Conservation (phyloP, 129 eudicot genomes). For the Arctium lappa region DNA sequence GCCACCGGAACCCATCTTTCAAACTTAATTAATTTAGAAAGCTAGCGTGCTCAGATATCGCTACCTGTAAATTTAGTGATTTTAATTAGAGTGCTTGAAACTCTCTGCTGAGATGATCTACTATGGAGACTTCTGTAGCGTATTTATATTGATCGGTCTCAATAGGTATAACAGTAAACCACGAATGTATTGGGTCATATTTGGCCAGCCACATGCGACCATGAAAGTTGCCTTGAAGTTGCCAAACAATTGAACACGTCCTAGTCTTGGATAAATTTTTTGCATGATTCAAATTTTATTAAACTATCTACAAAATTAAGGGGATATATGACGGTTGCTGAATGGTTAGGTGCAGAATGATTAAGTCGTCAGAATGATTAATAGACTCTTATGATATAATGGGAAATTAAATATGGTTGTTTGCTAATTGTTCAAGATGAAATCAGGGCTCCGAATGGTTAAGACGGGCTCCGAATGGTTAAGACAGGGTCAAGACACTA, state of each 20-base stretch:
- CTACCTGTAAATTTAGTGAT: neutral
- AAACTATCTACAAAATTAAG: too few species aligned
- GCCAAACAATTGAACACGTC: neutral
- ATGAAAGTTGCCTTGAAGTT: neutral
- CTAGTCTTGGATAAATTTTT: neutral
- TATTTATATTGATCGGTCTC: neutral
- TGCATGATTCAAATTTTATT: too few species aligned
- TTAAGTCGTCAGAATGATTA: too few species aligned
- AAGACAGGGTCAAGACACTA: too few species aligned
- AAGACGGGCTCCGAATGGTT: too few species aligned
- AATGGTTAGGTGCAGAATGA: too few species aligned
- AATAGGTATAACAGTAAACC: neutral
- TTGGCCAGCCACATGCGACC: neutral
- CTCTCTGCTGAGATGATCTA: neutral
- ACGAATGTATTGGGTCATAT: neutral
- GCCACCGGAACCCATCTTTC: constrained; percentile 36
- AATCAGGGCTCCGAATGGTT: too few species aligned
- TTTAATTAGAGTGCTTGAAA: neutral
- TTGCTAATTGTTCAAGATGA: too few species aligned
- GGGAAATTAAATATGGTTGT: too few species aligned
- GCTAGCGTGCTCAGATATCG: neutral
- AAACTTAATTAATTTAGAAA: neutral
- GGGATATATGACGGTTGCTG: too few species aligned
- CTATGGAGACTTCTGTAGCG: neutral
- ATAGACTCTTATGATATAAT: too few species aligned